phyloP scores from a whole-genome alignment of 768 basidiomycete species.

The Suillus brevipes region DNA sequence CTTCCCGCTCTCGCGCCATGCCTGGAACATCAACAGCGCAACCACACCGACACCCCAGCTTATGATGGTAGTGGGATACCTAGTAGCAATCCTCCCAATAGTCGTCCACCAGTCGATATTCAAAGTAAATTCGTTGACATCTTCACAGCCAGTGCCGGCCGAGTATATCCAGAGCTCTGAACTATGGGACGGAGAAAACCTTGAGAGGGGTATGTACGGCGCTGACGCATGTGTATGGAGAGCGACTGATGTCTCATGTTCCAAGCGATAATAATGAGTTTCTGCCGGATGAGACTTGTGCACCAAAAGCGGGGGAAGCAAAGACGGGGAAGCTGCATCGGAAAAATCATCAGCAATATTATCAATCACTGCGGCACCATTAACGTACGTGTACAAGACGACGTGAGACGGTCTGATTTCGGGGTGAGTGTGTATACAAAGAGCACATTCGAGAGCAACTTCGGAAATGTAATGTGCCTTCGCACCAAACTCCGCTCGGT shows the following conservation, averaged over 20 bases:
- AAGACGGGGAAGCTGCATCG: constrained; percentile 38
- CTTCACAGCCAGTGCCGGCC: constrained; percentile 50
- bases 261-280: constrained; percentile 66
- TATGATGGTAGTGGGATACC: constrained; percentile 73
- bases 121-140: constrained; percentile 43
- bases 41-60: constrained; percentile 78
- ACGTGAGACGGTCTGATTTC: constrained; percentile 13
- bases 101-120: constrained; percentile 70
- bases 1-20: constrained; percentile 39
- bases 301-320: constrained; percentile 65
- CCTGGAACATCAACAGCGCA: constrained; percentile 53
- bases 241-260: constrained; percentile 23
- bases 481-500: constrained; percentile 36
- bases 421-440: constrained; percentile 62
- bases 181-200: constrained; percentile 30
- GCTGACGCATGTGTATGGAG: constrained; percentile 70
- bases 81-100: constrained; percentile 64
- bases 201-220: constrained; percentile 52
- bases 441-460: constrained; percentile 57
- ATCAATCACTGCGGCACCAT: not conserved
- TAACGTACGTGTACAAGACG: constrained; percentile 33
- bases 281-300: constrained; percentile 62
- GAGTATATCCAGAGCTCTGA: constrained; percentile 62
- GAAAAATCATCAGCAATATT: constrained; percentile 13
- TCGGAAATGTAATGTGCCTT: constrained; percentile 51